These are phyloP conservation scores for Musa balbisiana DNA, from an alignment of 202 grass and related monocot genomes.

Conservation along the genomic window DNA sequence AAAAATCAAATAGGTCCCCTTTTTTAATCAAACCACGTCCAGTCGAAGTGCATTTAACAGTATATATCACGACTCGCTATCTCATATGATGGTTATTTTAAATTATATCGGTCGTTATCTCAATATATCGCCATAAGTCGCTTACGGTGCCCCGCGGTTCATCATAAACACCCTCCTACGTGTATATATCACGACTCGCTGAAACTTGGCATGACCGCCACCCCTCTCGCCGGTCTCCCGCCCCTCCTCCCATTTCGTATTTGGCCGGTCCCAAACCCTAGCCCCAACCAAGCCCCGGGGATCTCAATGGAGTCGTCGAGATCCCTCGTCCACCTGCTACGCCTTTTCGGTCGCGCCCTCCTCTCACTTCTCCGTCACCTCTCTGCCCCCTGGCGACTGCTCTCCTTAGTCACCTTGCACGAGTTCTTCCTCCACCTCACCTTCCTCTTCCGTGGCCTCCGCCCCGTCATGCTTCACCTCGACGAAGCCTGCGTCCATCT, in stretches of 20 bases:
- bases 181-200: not conserved
- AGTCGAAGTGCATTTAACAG: no score
- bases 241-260: not conserved
- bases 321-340: constrained; percentile 10
- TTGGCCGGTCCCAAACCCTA: not conserved
- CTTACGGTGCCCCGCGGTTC: not conserved
- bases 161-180: not conserved
- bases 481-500: constrained; percentile 49
- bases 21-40: no score
- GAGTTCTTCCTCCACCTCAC: constrained; percentile 52
- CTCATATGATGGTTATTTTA: no score
- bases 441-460: constrained; percentile 45
- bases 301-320: not conserved
- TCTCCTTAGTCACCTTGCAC: constrained; percentile 43
- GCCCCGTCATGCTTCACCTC: constrained; percentile 33
- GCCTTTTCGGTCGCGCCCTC: constrained; percentile 26
- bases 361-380: constrained; percentile 48
- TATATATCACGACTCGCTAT: no score
- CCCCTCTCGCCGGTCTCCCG: not conserved
- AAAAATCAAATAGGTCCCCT: no score
- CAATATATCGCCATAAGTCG: no score
- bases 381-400: not conserved
- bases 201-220: not conserved
- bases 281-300: not conserved
- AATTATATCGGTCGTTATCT: no score